Evolutionary conservation across 1,284 basidiomycete species (phyloP).

Genomic region (Fomes fomentarius): DNA sequence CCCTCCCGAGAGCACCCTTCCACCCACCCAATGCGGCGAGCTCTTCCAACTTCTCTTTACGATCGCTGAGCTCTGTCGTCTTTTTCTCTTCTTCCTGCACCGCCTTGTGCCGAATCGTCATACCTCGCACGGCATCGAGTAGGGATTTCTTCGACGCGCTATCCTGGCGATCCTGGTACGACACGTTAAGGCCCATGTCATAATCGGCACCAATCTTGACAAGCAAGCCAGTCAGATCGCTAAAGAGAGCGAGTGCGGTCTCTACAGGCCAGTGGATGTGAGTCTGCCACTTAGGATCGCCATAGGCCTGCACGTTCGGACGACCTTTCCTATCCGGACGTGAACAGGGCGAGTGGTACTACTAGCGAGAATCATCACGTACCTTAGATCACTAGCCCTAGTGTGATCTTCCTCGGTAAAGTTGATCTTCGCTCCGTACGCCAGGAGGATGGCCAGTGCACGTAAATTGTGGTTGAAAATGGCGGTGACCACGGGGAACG

Average conservation of each 20-base stretch:
- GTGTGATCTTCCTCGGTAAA: slow-evolving; percentile 38
- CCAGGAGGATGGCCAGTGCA: slow-evolving; percentile 43
- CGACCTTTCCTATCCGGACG: not conserved
- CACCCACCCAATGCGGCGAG: slow-evolving; percentile 14
- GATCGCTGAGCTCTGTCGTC: not conserved
- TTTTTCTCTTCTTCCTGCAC: slow-evolving; percentile 24
- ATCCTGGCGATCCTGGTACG: not conserved
- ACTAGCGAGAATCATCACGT: not conserved
- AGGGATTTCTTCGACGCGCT: slow-evolving; percentile 30
- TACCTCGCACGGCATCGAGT: slow-evolving; percentile 46
- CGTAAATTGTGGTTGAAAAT: slow-evolving; percentile 38
- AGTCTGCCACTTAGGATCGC: slow-evolving; percentile 3
- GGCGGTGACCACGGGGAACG: slow-evolving; percentile 43
- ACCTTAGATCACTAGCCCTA: slow-evolving; percentile 31
- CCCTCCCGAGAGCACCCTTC: slow-evolving; percentile 12
- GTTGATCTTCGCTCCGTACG: slow-evolving; percentile 42
- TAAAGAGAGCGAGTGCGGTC: slow-evolving; percentile 40
- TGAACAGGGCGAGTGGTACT: not conserved
- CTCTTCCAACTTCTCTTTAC: slow-evolving; percentile 2
- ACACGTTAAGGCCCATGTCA: slow-evolving; percentile 30
- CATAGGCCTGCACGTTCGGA: not conserved
- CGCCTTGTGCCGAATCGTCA: slow-evolving; percentile 32
- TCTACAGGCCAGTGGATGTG: slow-evolving; percentile 43
- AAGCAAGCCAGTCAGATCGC: slow-evolving; percentile 48
- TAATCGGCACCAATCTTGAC: slow-evolving; percentile 45